A percentile compares a stretch with the other conserved stretches of the same genome.
phyloP scores from a whole-genome alignment of 495 filamentous ascomycete species.

The Achaetomiella virescens region DNA sequence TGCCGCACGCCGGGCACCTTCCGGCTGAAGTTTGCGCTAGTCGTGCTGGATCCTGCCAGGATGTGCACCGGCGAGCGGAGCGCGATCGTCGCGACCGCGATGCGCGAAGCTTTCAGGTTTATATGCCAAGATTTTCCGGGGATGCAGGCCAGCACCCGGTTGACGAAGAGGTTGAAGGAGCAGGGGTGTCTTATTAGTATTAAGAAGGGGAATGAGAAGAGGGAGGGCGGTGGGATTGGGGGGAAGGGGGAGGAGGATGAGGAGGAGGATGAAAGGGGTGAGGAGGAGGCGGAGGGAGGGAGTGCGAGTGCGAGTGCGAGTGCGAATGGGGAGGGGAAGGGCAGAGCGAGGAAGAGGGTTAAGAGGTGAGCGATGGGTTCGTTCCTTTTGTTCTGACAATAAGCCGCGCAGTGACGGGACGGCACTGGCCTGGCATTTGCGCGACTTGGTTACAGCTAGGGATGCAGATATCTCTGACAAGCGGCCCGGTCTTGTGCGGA shows the following conservation, averaged over 20 bases:
- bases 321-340: background rate
- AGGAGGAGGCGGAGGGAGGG: slow-evolving; percentile 7
- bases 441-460: background rate
- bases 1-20: slow-evolving; percentile 82
- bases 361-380: background rate
- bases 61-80: slow-evolving; percentile 46
- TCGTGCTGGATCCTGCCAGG: slow-evolving; percentile 59
- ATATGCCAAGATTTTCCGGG: slow-evolving; percentile 96
- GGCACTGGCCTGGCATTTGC: background rate
- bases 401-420: too few relatives aligned
- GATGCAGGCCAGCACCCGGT: slow-evolving; percentile 67
- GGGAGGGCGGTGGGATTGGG: slow-evolving; percentile 41
- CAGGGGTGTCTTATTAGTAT: slow-evolving; percentile 74
- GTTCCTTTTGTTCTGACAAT: background rate
- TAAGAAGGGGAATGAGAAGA: slow-evolving; percentile 74
- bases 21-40: slow-evolving; percentile 77
- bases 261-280: slow-evolving; percentile 34
- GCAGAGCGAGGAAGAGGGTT: slow-evolving; percentile 8
- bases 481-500: background rate
- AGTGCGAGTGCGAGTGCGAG: background rate
- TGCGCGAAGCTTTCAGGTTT: slow-evolving; percentile 83
- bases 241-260: slow-evolving; percentile 39
- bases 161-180: slow-evolving; percentile 64
- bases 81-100: slow-evolving; percentile 57
- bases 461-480: background rate